phyloP scores from a whole-genome alignment of 192 early-diverging fungal species.

The Coemansia sp. region DNA sequence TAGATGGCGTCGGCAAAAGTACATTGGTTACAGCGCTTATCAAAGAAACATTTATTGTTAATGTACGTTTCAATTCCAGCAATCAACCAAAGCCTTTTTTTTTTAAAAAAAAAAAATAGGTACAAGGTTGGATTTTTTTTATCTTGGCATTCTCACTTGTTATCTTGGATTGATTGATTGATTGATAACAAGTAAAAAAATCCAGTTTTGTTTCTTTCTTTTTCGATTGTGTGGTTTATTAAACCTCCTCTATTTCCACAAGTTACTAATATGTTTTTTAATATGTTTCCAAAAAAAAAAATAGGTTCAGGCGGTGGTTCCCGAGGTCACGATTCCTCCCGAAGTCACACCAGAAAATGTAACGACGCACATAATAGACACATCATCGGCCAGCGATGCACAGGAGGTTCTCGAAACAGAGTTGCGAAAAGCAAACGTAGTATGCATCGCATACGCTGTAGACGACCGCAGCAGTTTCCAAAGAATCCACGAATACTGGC shows the following conservation, averaged over 20 bases:
- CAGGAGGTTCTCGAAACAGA: constrained; percentile 87
- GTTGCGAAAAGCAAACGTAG: constrained; percentile 96
- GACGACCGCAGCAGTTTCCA: constrained; percentile 82
- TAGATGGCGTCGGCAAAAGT: constrained; percentile 91
- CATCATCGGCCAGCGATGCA: constrained; percentile 83
- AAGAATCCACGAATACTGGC: constrained; percentile 85
- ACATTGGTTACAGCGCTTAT: constrained; percentile 96
- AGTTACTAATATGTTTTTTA: no score
- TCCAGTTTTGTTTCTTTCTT: not conserved
- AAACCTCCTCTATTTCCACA: no score
- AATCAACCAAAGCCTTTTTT: no score
- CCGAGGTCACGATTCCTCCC: constrained; percentile 99
- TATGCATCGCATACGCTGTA: constrained; percentile 96
- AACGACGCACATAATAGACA: constrained; percentile 97
- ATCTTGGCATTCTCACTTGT: no score
- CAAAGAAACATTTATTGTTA: constrained; percentile 92
- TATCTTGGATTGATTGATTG: no score
- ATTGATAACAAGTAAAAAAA: not conserved
- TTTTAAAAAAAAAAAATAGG: constrained; percentile 13
- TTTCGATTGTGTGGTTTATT: no score
- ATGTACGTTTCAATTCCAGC: constrained; percentile 57
- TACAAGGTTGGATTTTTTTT: constrained; percentile 55
- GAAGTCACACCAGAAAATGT: constrained; percentile 96
- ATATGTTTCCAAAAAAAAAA: not conserved
- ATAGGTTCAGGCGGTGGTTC: constrained; percentile 86